phyloP scores from a whole-genome alignment of 805 yeast genomes.

The Ascoidea asiatica region DNA sequence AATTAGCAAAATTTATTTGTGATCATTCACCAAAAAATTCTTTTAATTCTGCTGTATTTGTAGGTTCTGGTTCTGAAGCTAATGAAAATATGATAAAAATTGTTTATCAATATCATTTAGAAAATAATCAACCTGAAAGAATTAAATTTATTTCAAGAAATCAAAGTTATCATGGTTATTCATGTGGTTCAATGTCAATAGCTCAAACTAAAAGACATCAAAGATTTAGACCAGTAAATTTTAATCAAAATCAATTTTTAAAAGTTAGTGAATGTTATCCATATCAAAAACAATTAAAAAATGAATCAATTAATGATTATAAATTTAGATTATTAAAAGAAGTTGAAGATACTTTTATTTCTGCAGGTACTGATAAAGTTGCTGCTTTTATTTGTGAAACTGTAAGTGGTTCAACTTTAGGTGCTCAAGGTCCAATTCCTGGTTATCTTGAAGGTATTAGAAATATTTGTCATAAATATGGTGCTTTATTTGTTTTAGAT shows the following conservation, averaged over 20 bases:
- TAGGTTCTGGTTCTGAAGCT: conserved; percentile 57
- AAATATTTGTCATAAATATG: conserved; percentile 37
- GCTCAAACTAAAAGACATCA: conserved; percentile 23
- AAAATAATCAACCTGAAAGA: conserved; percentile 27
- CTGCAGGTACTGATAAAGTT: conserved; percentile 29
- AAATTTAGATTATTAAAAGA: conserved; percentile 23
- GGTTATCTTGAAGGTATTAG: conserved; percentile 33
- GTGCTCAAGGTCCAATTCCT: conserved; percentile 29
- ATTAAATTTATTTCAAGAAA: conserved; percentile 28
- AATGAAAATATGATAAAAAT: conserved; percentile 55
- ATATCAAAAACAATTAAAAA: conserved; percentile 18
- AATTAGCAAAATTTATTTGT: conserved; percentile 26
- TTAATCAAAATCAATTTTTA: conserved; percentile 15
- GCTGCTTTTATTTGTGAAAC: conserved; percentile 32
- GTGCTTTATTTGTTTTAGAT: conserved; percentile 33
- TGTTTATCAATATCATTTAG: conserved; percentile 32
- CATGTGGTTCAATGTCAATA: conserved; percentile 30
- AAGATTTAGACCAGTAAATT: conserved; percentile 18
- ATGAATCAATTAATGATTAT: conserved; percentile 27
- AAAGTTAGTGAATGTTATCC: conserved; percentile 22
- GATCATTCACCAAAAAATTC: conserved; percentile 24
- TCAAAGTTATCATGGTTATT: conserved; percentile 35
- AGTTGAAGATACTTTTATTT: conserved; percentile 27
- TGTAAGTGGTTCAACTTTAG: conserved; percentile 32
- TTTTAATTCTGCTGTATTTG: conserved; percentile 28